Evolutionary conservation across 1,284 basidiomycete species (phyloP), one percentile per base, ranked within the genome.

Genomic region (Boletus mariae): DNA sequence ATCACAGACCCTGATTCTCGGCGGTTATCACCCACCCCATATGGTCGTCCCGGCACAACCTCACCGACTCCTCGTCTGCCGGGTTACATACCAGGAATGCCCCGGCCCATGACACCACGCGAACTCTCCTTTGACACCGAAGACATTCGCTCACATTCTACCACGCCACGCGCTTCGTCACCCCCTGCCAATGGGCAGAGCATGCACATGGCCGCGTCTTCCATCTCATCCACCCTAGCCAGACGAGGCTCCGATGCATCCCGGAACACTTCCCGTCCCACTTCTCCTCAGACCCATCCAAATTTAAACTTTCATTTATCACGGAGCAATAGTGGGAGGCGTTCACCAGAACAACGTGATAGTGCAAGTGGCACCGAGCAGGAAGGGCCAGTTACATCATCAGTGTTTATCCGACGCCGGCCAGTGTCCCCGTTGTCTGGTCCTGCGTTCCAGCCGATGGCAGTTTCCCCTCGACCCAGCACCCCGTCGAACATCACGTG

Each of bases 11-110:
- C 74, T 28, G 77, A 78, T 41, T 72, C 74, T 51, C 75, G 73
- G 28, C 77, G 75, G 17, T 67, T 78, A 47, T 85, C 85, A 1
- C 84, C 83, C 42, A 73, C 79, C 38, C 73, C 73, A 8, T 67
- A 71, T 49, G 69, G 73, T 56, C 72, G 70, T 54, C 71, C 74
- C 37, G 72, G 72, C 29, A 72, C 74, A 25, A 70, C 71, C 32
- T 80, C 79, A 35, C 86, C 86, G 49, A 77, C 80, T 3, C 84
- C 82, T 52, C 81, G 80, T 20, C 64, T 88, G 23, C 88, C 88
- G 51, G 89, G 90, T n/a, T 92, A 92, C 69, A 83, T 90, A 53
- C 89, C 89, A 35, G 89, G 90, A 5, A 92, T 92, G 90, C 87
- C 87, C 32, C 76, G 89, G 45, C 90, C 90, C 12, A 90, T 91